A percentile compares a stretch with the other conserved stretches of the same genome.
Conservation (phyloP, 148 eudicot genomes). For the Chenopodium formosanum region DNA sequence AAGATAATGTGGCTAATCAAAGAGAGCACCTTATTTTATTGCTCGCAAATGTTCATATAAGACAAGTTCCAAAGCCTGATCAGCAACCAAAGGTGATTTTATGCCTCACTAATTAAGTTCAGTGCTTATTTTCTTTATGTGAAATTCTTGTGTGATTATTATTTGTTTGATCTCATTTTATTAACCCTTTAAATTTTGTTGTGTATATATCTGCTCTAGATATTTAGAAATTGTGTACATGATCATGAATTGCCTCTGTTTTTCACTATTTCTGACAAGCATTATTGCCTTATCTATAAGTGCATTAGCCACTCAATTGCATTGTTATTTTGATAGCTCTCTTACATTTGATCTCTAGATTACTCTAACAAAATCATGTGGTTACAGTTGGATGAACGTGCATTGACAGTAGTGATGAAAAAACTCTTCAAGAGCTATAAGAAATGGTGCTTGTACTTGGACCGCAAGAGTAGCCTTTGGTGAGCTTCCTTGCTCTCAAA, state of each 20-base stretch:
- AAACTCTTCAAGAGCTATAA: slow-evolving; percentile 97
- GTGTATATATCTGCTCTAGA: not conserved
- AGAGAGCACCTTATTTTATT: slow-evolving; percentile 95
- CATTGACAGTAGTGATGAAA: slow-evolving; percentile 93
- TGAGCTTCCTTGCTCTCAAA: slow-evolving; percentile 35
- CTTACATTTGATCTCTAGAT: not conserved
- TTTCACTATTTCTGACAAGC: not conserved
- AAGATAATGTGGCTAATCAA: slow-evolving; percentile 95
- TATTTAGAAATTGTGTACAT: not conserved
- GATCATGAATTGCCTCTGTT: not conserved
- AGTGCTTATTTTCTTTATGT: not conserved
- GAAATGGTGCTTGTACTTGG: slow-evolving; percentile 98
- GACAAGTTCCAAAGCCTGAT: slow-evolving; percentile 95
- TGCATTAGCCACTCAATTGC: not conserved
- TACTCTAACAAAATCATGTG: slow-evolving; percentile 9
- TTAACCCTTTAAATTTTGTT: not conserved
- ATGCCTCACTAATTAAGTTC: not conserved
- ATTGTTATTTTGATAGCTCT: not conserved
- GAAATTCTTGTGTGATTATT: not conserved
- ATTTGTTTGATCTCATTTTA: not conserved
- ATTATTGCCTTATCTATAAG: not conserved
- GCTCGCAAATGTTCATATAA: slow-evolving; percentile 97
- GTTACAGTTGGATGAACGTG: slow-evolving; percentile 90
- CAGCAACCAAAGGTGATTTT: slow-evolving; percentile 82
- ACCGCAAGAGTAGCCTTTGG: slow-evolving; percentile 98